Evolutionary conservation across 306 rosid species (phyloP), one percentile per base, ranked within the genome.

Genomic region (Inga leiocalycina): DNA sequence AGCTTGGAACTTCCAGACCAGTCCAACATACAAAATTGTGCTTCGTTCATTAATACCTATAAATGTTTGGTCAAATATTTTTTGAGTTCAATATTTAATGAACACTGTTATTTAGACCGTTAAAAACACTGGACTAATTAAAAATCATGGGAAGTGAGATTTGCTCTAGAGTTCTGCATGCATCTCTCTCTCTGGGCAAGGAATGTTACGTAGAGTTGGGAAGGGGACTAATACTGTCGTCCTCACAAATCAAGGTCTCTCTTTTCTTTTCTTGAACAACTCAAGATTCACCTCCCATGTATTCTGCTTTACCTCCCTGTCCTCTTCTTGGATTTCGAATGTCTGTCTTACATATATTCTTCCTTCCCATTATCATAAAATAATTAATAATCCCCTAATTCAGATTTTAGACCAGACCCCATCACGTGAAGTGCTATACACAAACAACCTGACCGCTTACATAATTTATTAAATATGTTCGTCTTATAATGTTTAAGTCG

Each of bases 281-380:
- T 27, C 30, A 27, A 27, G 30, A 27, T 27, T 27, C 30, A 27
- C 30, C 30, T 84, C 89, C 81, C 83, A 65, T 76, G 71, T 49
- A 74, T 79, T 76, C 78, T 57, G 76, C 88, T 86, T 86, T 86
- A 83, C 80, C 85, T 85, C 77, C 66, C 86, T 86, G 88, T 88
- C 91, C 80, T 82, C 82, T 76, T 88, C 87, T 87, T 87, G 89
- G 84, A 89, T 91, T 88, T 88, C 90, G 83, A 87, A 89, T 89
- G 90, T 84, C 89, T 79, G 83, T 71, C 71, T 70, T 79, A 62
- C 77, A 72, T 72, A 54, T 79, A 72, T 45, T 72, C 59, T 45
- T 72, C 59, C 76, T 45, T 45, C 17, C 57, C 59, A 71, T 44
- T 43, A 20, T 44, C 5, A 72, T 72, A 45, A 71, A 71, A 72